These are phyloP conservation scores for Kwoniella pini DNA, from an alignment of 768 basidiomycete genomes.

Conservation along the genomic window DNA sequence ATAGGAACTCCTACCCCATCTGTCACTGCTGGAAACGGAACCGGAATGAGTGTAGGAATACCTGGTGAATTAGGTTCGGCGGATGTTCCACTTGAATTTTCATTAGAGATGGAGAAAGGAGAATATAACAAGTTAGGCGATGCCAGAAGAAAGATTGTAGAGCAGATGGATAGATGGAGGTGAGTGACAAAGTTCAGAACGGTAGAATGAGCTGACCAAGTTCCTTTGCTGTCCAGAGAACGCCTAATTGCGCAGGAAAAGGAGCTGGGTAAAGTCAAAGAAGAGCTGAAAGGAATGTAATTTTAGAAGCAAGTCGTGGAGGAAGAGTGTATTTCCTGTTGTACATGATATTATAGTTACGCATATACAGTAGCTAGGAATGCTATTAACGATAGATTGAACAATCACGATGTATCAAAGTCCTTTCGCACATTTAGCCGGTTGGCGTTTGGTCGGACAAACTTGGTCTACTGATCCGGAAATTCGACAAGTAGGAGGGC, in stretches of 20 bases:
- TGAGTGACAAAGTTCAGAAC: slow-evolving; percentile 14
- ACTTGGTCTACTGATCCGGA: no score
- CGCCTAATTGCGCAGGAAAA: slow-evolving; percentile 77
- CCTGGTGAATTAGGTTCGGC: slow-evolving; percentile 57
- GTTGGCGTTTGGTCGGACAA: no score
- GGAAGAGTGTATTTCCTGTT: slow-evolving; percentile 1
- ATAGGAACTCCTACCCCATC: slow-evolving; percentile 10
- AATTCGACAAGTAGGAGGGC: no score
- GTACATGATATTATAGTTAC: not conserved
- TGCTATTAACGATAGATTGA: no score
- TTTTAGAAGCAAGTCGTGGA: not conserved
- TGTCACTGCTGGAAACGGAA: not conserved
- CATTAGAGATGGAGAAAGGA: slow-evolving; percentile 77
- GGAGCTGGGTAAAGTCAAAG: slow-evolving; percentile 71
- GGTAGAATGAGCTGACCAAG: not conserved
- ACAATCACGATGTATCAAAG: no score
- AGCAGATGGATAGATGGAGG: slow-evolving; percentile 75
- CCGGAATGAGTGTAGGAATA: slow-evolving; percentile 11
- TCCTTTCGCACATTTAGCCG: no score
- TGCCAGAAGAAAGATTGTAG: slow-evolving; percentile 68
- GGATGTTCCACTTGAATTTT: slow-evolving; percentile 75
- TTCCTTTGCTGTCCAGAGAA: slow-evolving; percentile 29
- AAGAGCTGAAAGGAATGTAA: slow-evolving; percentile 52
- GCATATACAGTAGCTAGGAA: not conserved
- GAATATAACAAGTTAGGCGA: slow-evolving; percentile 78